Base-by-base conservation (phyloP, 805 yeast genomes). In the Yarrowia divulgata region DNA sequence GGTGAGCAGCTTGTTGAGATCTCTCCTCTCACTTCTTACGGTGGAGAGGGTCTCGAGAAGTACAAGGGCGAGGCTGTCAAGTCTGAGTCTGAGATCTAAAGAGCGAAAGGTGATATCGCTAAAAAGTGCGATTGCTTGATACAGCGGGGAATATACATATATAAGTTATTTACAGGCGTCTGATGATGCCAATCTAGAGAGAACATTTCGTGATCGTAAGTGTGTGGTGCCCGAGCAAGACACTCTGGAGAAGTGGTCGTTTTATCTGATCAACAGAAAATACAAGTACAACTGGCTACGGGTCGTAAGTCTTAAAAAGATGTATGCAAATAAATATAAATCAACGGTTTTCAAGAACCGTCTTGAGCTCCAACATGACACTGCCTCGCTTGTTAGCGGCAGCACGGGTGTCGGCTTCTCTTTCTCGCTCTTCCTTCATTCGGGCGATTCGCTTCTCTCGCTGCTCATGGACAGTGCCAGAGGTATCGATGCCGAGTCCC, bases 1-100 rank as follows among this genome's bases (percentile, higher is more conserved):
- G 73, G 62, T 0, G 84, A 79, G 29, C 82, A 79, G 0, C 78
- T 84, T 29, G 90, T 92, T 13, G 99, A 94, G 79, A 91, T 94
- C 0, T 83, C 87, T n/a, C 88, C 94, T 7, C 78, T 83, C 67
- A 82, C 93, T 8, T 88, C 94, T 73, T 94, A 93, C 74, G 80
- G 79, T 18, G 94, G 94, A 13, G 94, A 90, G 76, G 90, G 88
- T 0, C 82, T 90, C 52, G 87, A 84, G 64, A 76, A 78, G 69
- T 87, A 84, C 69, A 82, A 81, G 70, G 93, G 88, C 19, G 79
- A 82, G 63, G 57, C 72, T 1, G 60, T 72, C 49, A 69, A 66
- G 52, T 63, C 68, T 37, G 48, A 39, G 45, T 18, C 68, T 48
- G 57, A 63, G 57, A 46, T 63, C 48, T 63, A 63, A 54, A 34